Evolutionary conservation across 1,139 yeast species (phyloP).

Genomic region (Taphrina betulina): DNA sequence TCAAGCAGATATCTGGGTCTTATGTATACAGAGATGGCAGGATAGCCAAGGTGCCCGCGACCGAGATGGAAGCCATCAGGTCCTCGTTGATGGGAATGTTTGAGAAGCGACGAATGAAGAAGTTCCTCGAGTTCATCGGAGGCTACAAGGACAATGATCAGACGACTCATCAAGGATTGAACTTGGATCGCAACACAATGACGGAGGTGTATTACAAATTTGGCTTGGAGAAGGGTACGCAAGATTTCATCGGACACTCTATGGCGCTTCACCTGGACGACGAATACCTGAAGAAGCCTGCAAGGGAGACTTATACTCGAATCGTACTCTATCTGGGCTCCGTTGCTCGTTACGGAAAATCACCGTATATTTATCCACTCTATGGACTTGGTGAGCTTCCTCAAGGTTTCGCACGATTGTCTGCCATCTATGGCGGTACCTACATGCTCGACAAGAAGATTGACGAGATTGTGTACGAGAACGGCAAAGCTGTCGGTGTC

Average conservation of each 20-base stretch:
- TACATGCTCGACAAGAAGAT: conserved; percentile 97
- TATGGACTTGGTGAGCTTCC: conserved; percentile 98
- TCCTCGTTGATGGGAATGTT: conserved; percentile 94
- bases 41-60: conserved; percentile 93
- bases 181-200: conserved; percentile 87
- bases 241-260: conserved; percentile 96
- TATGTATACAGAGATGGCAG: conserved; percentile 88
- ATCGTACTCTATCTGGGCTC: conserved; percentile 81
- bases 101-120: conserved; percentile 93
- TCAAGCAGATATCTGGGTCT: conserved; percentile 92
- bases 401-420: conserved; percentile 94
- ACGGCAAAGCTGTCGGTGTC: conserved; percentile 78
- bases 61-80: conserved; percentile 73
- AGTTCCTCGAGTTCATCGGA: conserved; percentile 83
- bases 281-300: conserved; percentile 82
- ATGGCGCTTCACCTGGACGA: conserved; percentile 98
- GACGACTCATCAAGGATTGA: conserved; percentile 80
- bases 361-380: conserved; percentile 93
- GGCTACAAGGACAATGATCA: conserved; percentile 74
- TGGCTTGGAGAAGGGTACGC: conserved; percentile 89
- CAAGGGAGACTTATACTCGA: conserved; percentile 88
- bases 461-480: conserved; percentile 76
- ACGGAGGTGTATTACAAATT: conserved; percentile 84
- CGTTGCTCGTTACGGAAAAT: conserved; percentile 91
- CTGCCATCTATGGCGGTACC: conserved; percentile 98